Evolutionary conservation across 441 rosid species (phyloP), one percentile per base, ranked within the genome.

Genomic region (Populus hybrid): DNA sequence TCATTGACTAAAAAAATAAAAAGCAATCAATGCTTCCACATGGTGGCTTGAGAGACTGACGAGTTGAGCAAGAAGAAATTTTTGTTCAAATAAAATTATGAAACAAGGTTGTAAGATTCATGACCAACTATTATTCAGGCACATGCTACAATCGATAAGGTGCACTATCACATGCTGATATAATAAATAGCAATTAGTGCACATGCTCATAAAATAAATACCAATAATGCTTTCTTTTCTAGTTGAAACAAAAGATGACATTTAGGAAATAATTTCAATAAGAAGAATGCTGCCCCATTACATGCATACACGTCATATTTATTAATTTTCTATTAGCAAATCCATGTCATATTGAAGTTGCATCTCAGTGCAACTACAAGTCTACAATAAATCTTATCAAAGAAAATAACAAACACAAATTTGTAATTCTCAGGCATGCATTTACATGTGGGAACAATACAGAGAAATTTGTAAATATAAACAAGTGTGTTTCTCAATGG

Each of bases 341-440:
- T 28, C 42, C 42, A 67, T 1, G 16, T 28, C 36, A 0, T 32
- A 18, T n/a, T 75, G 30, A 40, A 24, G n/a, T 35, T 16, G 42
- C 63, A 67, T 67, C 40, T 11, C 18, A 67, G 20, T 7, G 26
- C 54, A 67, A 67, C 28, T 63, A 24, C 66, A 40, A 11, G 50
- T 40, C 50, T 40, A 40, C 57, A 63, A 23, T 26, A 46, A 7
- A 18, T 21, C 26, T 10, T 12, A 24, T 7, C 5, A 67, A 46
- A 30, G 16, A 67, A 32, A 46, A 36, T 11, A 24, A 12, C 20
- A 6, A 24, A 0, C 4, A 3, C 16, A 34, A 26, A 74, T 9
- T 26, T 38, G 70, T 40, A 74, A 74, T 40, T 73, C 23, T 63
- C 18, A 35, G 35, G 77, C 35, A 64, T 32, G 26, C 57, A 46